phyloP scores from a whole-genome alignment of 257 asterid species.

The Solanum raphanifolium region DNA sequence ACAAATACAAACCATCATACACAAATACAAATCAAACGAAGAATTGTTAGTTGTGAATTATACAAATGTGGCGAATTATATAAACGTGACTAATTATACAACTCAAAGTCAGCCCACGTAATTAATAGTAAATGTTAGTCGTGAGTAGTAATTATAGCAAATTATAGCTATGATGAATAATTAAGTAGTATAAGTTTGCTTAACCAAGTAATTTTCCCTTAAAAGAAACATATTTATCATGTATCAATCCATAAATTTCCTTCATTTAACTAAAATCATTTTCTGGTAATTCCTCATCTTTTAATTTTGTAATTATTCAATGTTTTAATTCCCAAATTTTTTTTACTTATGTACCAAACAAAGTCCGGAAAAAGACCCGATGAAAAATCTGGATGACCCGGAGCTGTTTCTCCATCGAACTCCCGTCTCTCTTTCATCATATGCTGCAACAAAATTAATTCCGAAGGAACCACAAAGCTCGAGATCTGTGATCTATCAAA shows the following conservation, averaged over 20 bases:
- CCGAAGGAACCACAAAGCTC: background rate
- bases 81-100: no score
- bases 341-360: background rate
- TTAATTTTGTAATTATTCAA: background rate
- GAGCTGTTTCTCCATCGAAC: background rate
- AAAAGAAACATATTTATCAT: background rate
- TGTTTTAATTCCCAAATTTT: background rate
- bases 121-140: no score
- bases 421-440: background rate
- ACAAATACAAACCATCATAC: no score
- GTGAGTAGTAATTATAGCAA: no score
- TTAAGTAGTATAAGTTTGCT: no score
- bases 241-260: background rate
- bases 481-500: background rate
- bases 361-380: background rate
- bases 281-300: background rate
- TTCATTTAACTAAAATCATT: background rate
- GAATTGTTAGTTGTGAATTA: no score
- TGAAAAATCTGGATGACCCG: background rate
- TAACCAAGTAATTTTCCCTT: no score
- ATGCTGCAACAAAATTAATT: background rate
- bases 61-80: no score
- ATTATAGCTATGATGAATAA: no score
- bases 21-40: no score
- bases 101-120: no score